A percentile compares a stretch with the other conserved stretches of the same genome.
These are phyloP conservation scores for Protoeuglena noctilucae DNA, from an alignment of 139 green algal species.

Conservation along the genomic window DNA sequence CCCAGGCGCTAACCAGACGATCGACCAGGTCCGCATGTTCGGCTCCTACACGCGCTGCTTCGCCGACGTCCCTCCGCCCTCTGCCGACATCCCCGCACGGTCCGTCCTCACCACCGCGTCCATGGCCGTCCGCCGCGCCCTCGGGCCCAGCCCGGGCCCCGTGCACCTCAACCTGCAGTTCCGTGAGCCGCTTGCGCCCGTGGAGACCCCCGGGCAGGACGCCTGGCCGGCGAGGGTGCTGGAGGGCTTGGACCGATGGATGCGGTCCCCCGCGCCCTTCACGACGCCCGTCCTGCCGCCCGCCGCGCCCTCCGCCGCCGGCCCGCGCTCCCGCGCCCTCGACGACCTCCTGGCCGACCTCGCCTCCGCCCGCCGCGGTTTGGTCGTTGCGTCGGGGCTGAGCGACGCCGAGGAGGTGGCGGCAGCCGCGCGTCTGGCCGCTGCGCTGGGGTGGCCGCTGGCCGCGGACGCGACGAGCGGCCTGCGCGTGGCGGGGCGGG, in stretches of 20 bases:
- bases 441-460: conserved; percentile 65
- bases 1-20: conserved; percentile 94
- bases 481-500: conserved; percentile 28
- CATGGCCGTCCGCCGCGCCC: conserved; percentile 28
- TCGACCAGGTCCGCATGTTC: conserved; percentile 92
- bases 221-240: conserved; percentile 19
- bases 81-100: conserved; percentile 26
- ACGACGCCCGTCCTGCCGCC: conserved; percentile 6
- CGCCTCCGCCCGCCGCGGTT: conserved; percentile 19
- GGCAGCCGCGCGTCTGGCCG: too few relatives aligned
- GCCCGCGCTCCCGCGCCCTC: conserved; percentile 7
- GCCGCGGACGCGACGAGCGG: conserved; percentile 72
- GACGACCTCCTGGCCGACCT: conserved; percentile 16
- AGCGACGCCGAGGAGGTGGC: conserved; percentile 23
- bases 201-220: conserved; percentile 13
- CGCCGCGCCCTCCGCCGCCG: background rate
- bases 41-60: conserved; percentile 62
- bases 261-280: conserved; percentile 18
- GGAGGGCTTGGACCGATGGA: conserved; percentile 44
- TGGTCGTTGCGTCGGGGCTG: conserved; percentile 70
- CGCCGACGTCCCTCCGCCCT: conserved; percentile 53
- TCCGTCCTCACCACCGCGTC: conserved; percentile 46
- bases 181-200: conserved; percentile 75
- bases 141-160: conserved; percentile 36
- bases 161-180: conserved; percentile 94